These are phyloP conservation scores for Aphanomyces cochlioides DNA, from an alignment of 352 stramenopile genomes.

Conservation along the genomic window DNA sequence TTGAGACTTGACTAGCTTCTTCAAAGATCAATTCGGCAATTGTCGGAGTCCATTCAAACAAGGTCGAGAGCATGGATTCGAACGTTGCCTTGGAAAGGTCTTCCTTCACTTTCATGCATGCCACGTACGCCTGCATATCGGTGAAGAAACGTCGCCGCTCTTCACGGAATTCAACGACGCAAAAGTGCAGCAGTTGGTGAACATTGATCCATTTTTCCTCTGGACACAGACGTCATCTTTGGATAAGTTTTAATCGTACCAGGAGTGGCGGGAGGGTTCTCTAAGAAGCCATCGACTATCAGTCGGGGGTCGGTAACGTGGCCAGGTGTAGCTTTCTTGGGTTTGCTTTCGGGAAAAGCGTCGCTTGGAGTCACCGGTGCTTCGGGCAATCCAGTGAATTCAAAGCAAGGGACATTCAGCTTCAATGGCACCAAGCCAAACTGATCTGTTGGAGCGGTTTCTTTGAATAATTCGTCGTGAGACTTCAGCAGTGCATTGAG, in stretches of 20 bases:
- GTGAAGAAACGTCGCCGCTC: constrained; percentile 24
- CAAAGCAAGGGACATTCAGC: neutral
- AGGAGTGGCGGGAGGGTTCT: neutral
- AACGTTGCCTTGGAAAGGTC: constrained; percentile 14
- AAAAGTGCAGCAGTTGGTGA: constrained; percentile 17
- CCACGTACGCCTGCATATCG: constrained; percentile 5
- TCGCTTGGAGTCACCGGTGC: neutral
- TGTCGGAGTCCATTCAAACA: constrained; percentile 3
- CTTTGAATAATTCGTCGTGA: too few relatives aligned
- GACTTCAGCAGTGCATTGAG: neutral
- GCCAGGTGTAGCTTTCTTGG: neutral
- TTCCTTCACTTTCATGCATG: neutral
- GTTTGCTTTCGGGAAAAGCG: constrained; percentile 11
- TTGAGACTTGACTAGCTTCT: neutral
- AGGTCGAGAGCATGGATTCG: neutral
- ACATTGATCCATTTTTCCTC: constrained; percentile 19
- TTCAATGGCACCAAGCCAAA: too few relatives aligned
- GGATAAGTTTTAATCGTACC: neutral
- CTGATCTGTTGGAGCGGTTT: too few relatives aligned
- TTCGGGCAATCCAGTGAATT: constrained; percentile 1
- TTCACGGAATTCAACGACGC: constrained; percentile 25
- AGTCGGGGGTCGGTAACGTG: neutral
- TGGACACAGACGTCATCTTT: neutral
- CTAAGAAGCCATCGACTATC: neutral
- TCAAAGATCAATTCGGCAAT: constrained; percentile 23